Evolutionary conservation across 371 early-diverging fungal genomes (phyloP), one percentile per base, ranked within the genome.

Genomic region (Mucor mucedo): DNA sequence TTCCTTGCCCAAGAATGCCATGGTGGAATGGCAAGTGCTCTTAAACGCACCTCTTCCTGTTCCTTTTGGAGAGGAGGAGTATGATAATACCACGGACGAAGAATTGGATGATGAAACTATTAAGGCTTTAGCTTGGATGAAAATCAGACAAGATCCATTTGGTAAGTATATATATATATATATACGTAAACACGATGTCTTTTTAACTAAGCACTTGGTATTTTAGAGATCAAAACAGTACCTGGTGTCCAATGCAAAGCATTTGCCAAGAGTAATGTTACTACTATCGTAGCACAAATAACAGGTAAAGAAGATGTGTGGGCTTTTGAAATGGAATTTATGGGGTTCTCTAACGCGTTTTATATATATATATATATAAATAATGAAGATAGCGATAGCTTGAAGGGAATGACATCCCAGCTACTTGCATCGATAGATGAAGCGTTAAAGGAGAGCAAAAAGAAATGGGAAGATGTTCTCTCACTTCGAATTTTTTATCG

Each of bases 1-100:
- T 1, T 70, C 77, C 13, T 69, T 91, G 6, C 91, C 91, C 3
- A 81, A 82, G 30, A 70, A 67, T 30, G 86, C 83, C 0, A 73
- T 73, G 61, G 76, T 89, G 41, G 91, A 91, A 62, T 89, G 89
- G 89, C 84, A 87, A 52, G 82, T 75, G 0, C 40, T 83, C 9
- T 57, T 84, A 16, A 70, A 79, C 60, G 52, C 64, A 9, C 54
- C 63, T 50, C 35, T 48, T 16, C 44, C 52, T 5, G 48, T 55
- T 2, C 68, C 68, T 21, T 57, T 57, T 57, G 58, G 58, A 6
- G 47, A 57, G 47, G 58, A 57, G 21, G 47, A 47, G 21, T 76
- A 71, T 3, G 63, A 75, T 14, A 78, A 82, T 52, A 69, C 70
- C 0, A 71, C 71, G 0, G 79, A 82, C 35, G 77, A 80, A n/a